A percentile compares a stretch with the other conserved stretches of the same genome.
phyloP scores from a whole-genome alignment of 345 rosid genomes.

The Salix dunnii region DNA sequence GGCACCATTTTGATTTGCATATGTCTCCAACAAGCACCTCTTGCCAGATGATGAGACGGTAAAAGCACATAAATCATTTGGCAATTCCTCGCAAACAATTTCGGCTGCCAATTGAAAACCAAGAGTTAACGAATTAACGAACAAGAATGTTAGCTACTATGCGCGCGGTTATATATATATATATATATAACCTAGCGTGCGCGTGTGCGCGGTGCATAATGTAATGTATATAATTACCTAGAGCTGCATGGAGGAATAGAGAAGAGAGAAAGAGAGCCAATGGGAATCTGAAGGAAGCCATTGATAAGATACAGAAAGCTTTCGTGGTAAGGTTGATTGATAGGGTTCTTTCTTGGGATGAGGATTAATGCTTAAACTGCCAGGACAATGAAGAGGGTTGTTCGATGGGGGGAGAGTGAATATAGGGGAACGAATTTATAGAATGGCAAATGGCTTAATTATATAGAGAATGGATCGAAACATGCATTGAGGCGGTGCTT shows the following conservation, averaged over 20 bases:
- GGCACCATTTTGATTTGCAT: conserved; percentile 20
- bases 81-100: conserved; percentile 66
- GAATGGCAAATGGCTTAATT: not conserved
- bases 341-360: not conserved
- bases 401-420: not conserved
- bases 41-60: conserved; percentile 68
- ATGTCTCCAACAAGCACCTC: conserved; percentile 79
- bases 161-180: no score
- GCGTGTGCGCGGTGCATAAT: not conserved
- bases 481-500: not conserved
- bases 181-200: conserved; percentile 34
- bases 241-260: conserved; percentile 57
- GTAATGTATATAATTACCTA: conserved; percentile 34
- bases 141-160: no score
- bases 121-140: not conserved
- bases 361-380: not conserved
- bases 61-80: conserved; percentile 63
- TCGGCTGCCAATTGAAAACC: conserved; percentile 34
- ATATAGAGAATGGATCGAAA: conserved; percentile 1
- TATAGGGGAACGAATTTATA: not conserved
- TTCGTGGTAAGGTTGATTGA: not conserved
- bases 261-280: conserved; percentile 50
- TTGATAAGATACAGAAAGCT: conserved; percentile 1
- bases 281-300: conserved; percentile 58
- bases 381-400: conserved; percentile 13